A percentile compares a stretch with the other conserved stretches of the same genome.
Evolutionary conservation across 1,284 basidiomycete species (phyloP).

Genomic region (Hymenochaete sp.): DNA sequence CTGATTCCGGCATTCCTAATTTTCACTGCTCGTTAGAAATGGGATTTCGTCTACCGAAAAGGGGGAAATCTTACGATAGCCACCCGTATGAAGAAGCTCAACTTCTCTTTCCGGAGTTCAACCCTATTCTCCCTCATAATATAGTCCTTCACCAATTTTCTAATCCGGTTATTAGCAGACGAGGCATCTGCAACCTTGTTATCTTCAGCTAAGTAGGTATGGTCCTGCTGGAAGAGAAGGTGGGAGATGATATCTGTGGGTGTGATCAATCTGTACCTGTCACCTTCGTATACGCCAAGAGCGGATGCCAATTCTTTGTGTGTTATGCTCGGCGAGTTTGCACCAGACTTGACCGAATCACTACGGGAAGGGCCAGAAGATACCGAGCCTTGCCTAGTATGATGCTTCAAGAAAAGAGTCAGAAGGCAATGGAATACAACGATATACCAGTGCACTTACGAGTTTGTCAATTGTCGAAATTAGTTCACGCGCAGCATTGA

Average conservation of each 20-base stretch:
- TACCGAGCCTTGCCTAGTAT: too few relatives aligned
- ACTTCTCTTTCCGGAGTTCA: conserved; percentile 28
- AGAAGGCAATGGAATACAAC: too few relatives aligned
- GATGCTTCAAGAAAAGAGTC: background rate
- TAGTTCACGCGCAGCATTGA: conserved; percentile 3
- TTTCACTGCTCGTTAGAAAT: too few relatives aligned
- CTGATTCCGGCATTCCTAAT: conserved; percentile 34
- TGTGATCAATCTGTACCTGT: conserved; percentile 30
- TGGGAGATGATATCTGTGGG: conserved; percentile 36
- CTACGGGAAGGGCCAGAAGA: too few relatives aligned
- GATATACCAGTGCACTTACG: too few relatives aligned
- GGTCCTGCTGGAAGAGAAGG: conserved; percentile 25
- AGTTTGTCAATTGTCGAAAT: conserved; percentile 21
- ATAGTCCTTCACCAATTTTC: conserved; percentile 36
- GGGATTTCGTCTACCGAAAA: too few relatives aligned
- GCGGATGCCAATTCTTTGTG: conserved; percentile 30
- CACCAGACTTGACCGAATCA: too few relatives aligned
- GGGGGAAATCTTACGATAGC: conserved; percentile 27
- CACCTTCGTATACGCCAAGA: conserved; percentile 35
- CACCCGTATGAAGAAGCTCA: conserved; percentile 36
- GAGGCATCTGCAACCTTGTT: conserved; percentile 26
- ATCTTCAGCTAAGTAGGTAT: conserved; percentile 25
- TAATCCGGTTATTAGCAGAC: conserved; percentile 32
- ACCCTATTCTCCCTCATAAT: conserved; percentile 31
- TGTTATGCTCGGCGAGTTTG: too few relatives aligned